Evolutionary conservation across 129 eudicot genomes (phyloP).

Genomic region (Erigeron canadensis): DNA sequence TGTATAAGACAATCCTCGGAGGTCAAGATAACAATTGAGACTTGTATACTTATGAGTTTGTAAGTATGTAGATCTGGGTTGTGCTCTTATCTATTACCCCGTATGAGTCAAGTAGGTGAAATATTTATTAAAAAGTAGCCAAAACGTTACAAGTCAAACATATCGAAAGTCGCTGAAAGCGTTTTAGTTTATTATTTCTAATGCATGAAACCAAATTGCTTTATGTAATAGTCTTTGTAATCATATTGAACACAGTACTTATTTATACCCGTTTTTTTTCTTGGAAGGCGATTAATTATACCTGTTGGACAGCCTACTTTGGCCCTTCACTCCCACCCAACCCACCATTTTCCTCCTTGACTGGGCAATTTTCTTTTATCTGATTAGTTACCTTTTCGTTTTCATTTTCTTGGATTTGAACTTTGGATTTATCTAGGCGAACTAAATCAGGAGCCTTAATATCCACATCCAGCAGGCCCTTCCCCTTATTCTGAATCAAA

Average conservation of each 20-base stretch:
- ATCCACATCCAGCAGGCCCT: slow-evolving; percentile 44
- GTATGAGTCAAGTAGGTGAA: background rate
- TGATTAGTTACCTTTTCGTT: background rate
- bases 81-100: background rate
- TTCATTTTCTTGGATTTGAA: slow-evolving; percentile 58
- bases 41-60: background rate
- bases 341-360: background rate
- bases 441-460: slow-evolving; percentile 75
- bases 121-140: background rate
- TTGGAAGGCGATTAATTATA: no score
- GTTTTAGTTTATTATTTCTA: background rate
- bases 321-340: background rate
- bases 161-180: background rate
- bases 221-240: background rate
- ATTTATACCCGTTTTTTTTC: background rate
- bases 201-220: background rate
- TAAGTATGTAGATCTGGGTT: background rate
- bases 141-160: background rate
- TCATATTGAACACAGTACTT: no score
- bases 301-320: background rate
- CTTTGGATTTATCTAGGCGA: slow-evolving; percentile 53
- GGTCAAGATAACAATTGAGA: background rate
- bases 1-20: background rate
- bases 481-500: slow-evolving; percentile 76
- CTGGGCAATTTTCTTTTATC: background rate